Percentiles rank a stretch among this genome's conserved stretches.
Conservation (phyloP, 805 yeast genomes). For the Priceomyces carsonii region DNA sequence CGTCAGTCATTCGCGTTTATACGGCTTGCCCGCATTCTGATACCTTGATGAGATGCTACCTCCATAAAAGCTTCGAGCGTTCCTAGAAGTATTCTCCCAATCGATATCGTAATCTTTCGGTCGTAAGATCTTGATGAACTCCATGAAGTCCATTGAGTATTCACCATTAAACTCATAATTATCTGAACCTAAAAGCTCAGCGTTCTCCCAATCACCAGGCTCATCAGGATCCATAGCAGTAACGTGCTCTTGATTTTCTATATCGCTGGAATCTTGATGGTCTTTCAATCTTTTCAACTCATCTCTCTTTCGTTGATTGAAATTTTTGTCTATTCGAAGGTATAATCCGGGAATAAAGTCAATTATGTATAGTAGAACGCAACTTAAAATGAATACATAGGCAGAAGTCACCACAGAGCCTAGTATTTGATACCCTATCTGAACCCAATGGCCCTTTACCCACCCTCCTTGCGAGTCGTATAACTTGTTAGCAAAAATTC, state of each 20-base stretch:
- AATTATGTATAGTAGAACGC: slow-evolving; percentile 33
- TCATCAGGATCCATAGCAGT: slow-evolving; percentile 1
- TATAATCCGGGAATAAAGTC: slow-evolving; percentile 43
- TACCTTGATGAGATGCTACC: no score
- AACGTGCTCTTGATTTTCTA: slow-evolving; percentile 7
- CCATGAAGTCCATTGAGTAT: slow-evolving; percentile 40
- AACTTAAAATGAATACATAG: slow-evolving; percentile 34
- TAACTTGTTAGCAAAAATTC: slow-evolving; percentile 36
- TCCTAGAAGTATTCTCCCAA: no score
- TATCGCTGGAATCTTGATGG: slow-evolving; percentile 3
- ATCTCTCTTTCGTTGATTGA: slow-evolving; percentile 30
- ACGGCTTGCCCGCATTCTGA: no score
- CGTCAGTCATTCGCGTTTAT: no score
- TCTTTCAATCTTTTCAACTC: slow-evolving; percentile 6
- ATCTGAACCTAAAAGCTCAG: slow-evolving; percentile 40
- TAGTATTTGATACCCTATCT: slow-evolving; percentile 40
- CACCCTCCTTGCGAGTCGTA: slow-evolving; percentile 42
- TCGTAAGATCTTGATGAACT: slow-evolving; percentile 34
- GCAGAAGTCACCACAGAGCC: slow-evolving; percentile 35
- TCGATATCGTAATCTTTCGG: slow-evolving; percentile 33
- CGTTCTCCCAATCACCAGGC: slow-evolving; percentile 20
- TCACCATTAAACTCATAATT: slow-evolving; percentile 42
- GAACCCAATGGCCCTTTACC: slow-evolving; percentile 41
- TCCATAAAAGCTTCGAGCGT: no score
- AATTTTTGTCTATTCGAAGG: slow-evolving; percentile 41